A percentile compares a stretch with the other conserved stretches of the same genome.
These are phyloP conservation scores for Mycena pura DNA, from an alignment of 768 basidiomycete species.

Conservation along the genomic window DNA sequence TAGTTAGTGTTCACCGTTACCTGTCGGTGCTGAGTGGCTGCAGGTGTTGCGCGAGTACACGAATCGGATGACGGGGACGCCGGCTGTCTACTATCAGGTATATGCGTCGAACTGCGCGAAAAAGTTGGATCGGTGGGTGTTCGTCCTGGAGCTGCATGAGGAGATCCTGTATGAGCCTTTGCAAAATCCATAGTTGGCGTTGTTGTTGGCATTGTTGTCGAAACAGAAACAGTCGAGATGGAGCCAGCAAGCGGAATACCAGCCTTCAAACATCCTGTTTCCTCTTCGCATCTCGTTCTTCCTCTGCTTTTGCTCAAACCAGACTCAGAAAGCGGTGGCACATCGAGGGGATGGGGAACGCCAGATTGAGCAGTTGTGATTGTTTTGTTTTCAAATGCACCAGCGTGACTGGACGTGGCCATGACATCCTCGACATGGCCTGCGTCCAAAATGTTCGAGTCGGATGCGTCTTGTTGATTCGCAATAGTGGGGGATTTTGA, in stretches of 20 bases:
- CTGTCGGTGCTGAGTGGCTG: background rate
- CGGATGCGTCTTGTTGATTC: background rate
- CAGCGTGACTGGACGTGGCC: background rate
- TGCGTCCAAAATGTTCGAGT: background rate
- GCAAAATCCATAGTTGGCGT: background rate
- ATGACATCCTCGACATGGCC: background rate
- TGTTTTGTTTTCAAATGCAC: background rate
- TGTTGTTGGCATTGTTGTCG: too few species aligned
- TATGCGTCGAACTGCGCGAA: too few species aligned
- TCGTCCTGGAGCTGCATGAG: background rate
- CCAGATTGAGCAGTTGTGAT: background rate
- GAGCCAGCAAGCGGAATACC: background rate
- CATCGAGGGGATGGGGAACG: background rate
- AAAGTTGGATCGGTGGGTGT: background rate
- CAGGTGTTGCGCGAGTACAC: background rate
- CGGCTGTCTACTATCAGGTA: background rate
- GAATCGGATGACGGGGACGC: background rate
- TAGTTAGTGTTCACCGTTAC: background rate
- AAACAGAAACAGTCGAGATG: background rate
- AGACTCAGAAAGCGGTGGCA: background rate
- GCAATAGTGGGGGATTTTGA: background rate
- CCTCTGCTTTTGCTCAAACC: slow-evolving; percentile 22
- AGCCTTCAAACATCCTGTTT: slow-evolving; percentile 31
- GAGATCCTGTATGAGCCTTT: background rate
- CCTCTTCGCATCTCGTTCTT: slow-evolving; percentile 38